These are phyloP conservation scores for Aspergillus clavatus DNA, from an alignment of 2,329 filamentous ascomycete species.

Conservation along the genomic window DNA sequence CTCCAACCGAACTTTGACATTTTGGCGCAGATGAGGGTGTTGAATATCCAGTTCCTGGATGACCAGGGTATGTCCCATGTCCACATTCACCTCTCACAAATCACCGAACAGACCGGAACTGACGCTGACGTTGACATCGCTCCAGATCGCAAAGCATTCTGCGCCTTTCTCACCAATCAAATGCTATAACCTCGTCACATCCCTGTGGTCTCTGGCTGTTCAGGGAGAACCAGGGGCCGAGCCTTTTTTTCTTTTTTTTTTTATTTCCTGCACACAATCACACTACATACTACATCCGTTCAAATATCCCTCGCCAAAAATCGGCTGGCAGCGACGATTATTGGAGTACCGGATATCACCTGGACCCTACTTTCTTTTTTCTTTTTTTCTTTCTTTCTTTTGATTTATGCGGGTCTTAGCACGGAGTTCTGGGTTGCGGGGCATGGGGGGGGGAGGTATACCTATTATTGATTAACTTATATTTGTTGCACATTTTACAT, in stretches of 20 bases:
- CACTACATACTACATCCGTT: too few relatives aligned
- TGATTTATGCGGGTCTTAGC: background rate
- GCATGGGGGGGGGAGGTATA: too few relatives aligned
- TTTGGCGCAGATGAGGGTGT: slow-evolving; percentile 35
- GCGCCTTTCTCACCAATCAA: slow-evolving; percentile 25
- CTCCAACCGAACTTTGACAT: slow-evolving; percentile 40
- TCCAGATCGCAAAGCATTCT: slow-evolving; percentile 29
- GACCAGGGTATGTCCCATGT: slow-evolving; percentile 29
- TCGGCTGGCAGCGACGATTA: background rate
- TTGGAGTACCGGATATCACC: background rate
- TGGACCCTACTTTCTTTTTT: background rate
- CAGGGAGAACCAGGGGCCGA: too few relatives aligned
- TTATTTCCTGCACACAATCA: too few relatives aligned
- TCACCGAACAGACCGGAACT: too few relatives aligned
- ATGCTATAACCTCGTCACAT: slow-evolving; percentile 6
- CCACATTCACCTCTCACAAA: too few relatives aligned
- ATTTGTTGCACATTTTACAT: too few relatives aligned
- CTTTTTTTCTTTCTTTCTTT: background rate
- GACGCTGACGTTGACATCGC: background rate
- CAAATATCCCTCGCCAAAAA: background rate
- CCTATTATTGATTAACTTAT: too few relatives aligned
- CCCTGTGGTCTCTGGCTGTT: too few relatives aligned
- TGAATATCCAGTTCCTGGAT: slow-evolving; percentile 38
- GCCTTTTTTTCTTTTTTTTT: too few relatives aligned
- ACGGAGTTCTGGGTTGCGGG: background rate